Evolutionary conservation across 2,329 filamentous ascomycete species (phyloP), one percentile per base, ranked within the genome.

Genomic region (Clarireedia paspali): DNA sequence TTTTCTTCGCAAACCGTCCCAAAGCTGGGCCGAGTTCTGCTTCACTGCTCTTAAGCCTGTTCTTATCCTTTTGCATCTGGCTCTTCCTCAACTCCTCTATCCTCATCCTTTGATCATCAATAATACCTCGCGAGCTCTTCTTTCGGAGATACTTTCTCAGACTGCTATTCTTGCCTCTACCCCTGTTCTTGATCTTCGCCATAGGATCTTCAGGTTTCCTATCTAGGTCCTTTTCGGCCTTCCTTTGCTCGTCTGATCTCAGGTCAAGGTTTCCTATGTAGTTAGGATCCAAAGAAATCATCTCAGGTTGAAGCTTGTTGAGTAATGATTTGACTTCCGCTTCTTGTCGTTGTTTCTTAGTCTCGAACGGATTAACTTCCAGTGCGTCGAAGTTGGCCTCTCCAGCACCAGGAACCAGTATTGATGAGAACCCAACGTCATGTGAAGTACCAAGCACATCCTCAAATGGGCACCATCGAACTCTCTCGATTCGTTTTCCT

Each of bases 301-400:
- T 99, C 68, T 96, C 92, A 3, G 94, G 92, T 67, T 91, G 84
- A 48, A 99, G 78, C 76, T 99, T 99, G 78, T 95, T 95, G 65
- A 99, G 82, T 61, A 99, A 78, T 12, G 82, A 78, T 75, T 88
- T 90, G 70, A 99, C 91, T 72, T 99, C 94, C 50, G 81, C 80
- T 73, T 99, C 94, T 72, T 95, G 91, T 66, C 94, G 83, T 74
- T 97, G 91, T 74, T 94, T 95, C 67, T 78, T 80, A 53, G 87
- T 96, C 74, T 97, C 94, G 79, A 92, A 97, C 36, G 94, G 94
- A 76, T 99, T 99, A 64, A 85, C 79, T 72, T 99, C 94, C 53
- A 96, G 77, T 2, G 91, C 88, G 71, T 99, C 94, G 70, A 89
- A 96, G 79, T 97, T 97, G 69, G 94, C 85, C 72, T 99, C 94